These are phyloP conservation scores for Gaeumannomyces tritici DNA, from an alignment of 2,329 filamentous ascomycete species.

Conservation along the genomic window DNA sequence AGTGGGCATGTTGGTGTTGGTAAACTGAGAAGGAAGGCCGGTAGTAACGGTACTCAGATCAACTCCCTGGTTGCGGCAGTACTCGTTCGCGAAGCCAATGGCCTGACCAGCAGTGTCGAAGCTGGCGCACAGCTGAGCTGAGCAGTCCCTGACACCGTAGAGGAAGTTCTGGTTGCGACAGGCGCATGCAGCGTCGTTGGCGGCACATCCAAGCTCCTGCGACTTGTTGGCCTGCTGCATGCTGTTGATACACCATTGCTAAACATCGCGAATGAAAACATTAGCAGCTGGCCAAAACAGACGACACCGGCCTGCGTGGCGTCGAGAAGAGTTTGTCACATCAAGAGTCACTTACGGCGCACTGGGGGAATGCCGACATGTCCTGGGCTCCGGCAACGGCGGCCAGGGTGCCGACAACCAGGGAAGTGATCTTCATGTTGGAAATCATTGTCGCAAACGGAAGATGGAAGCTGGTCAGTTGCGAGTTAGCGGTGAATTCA, in stretches of 20 bases:
- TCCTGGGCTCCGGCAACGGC: slow-evolving; percentile 31
- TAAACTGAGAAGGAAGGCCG: background rate
- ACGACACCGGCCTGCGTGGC: background rate
- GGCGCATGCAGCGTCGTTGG: slow-evolving; percentile 32
- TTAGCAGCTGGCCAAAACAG: background rate
- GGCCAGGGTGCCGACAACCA: slow-evolving; percentile 29
- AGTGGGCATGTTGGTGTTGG: slow-evolving; percentile 1
- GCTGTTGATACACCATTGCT: slow-evolving; percentile 32
- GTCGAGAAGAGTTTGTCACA: slow-evolving; percentile 6
- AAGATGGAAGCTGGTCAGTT: background rate
- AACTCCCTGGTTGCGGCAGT: slow-evolving; percentile 26
- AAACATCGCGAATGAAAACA: background rate
- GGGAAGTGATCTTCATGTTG: slow-evolving; percentile 8
- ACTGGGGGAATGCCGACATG: slow-evolving; percentile 31
- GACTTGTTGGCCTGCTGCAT: slow-evolving; percentile 34
- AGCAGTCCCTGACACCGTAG: slow-evolving; percentile 43
- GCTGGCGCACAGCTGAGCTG: slow-evolving; percentile 28
- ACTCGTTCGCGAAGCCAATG: slow-evolving; percentile 26
- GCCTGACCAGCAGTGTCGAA: slow-evolving; percentile 22
- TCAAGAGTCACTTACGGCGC: slow-evolving; percentile 37
- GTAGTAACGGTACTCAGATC: background rate
- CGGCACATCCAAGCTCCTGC: slow-evolving; percentile 32
- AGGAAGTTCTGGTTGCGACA: slow-evolving; percentile 36
- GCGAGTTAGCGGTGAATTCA: background rate
- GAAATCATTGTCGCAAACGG: background rate